Percentiles rank a stretch among this genome's conserved stretches.
These are phyloP conservation scores for Trichosporon asahii DNA, from an alignment of 1,284 basidiomycete genomes.

Conservation along the genomic window DNA sequence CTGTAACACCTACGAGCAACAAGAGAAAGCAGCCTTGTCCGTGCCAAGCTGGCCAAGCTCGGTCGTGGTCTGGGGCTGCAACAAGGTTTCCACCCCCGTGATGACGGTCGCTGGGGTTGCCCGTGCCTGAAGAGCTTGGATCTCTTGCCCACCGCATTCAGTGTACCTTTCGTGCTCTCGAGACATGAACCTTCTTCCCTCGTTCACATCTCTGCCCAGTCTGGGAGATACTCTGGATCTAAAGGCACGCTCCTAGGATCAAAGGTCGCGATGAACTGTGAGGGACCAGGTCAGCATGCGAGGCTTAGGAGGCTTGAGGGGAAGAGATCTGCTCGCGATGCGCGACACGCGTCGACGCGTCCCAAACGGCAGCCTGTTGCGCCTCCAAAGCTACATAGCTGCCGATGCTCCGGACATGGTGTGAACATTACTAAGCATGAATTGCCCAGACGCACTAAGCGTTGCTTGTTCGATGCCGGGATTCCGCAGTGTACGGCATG, in stretches of 20 bases:
- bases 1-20: not conserved
- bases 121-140: slow-evolving; percentile 3
- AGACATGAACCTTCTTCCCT: not conserved
- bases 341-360: slow-evolving; percentile 7
- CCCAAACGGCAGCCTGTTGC: not conserved
- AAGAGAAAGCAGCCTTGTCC: not conserved
- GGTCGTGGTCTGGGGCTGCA: not conserved
- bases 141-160: slow-evolving; percentile 8
- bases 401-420: not conserved
- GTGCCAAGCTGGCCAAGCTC: not conserved
- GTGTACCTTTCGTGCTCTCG: not conserved
- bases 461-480: not conserved
- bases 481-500: slow-evolving; percentile 1
- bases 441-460: slow-evolving; percentile 3
- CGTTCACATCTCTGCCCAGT: slow-evolving; percentile 28
- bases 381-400: not conserved
- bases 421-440: not conserved
- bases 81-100: slow-evolving; percentile 6
- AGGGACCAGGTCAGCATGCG: not conserved
- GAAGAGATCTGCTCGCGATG: not conserved
- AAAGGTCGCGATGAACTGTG: slow-evolving; percentile 49
- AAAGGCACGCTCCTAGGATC: slow-evolving; percentile 35
- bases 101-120: not conserved
- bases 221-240: slow-evolving; percentile 30
- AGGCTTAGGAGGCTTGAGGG: not conserved